Percentiles rank a stretch among this genome's conserved stretches.
These are phyloP conservation scores for Fusarium falciforme DNA, from an alignment of 2,329 filamentous ascomycete species.

Conservation along the genomic window DNA sequence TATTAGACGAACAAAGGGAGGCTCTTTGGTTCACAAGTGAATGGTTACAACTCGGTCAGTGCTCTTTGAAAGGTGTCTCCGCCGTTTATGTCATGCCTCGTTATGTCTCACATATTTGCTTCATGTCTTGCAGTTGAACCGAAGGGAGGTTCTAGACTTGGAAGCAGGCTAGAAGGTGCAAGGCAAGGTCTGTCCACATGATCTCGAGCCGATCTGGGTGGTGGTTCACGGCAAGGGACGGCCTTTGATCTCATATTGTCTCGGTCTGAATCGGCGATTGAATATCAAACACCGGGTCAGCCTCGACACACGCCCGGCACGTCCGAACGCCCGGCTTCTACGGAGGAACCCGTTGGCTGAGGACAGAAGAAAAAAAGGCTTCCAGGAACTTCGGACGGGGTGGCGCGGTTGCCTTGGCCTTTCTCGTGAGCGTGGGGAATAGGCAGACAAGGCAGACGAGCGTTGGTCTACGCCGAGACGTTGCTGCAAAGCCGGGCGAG, in stretches of 20 bases:
- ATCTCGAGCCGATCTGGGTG: constrained; percentile 3
- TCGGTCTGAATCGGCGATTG: constrained; percentile 5
- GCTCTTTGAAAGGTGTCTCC: constrained; percentile 26
- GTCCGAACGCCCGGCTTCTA: constrained; percentile 30
- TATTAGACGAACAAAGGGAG: constrained; percentile 32
- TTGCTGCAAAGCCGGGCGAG: constrained; percentile 7
- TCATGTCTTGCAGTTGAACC: constrained; percentile 22
- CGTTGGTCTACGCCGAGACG: neutral
- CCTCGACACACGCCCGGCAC: constrained; percentile 1
- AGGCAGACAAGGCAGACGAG: constrained; percentile 25
- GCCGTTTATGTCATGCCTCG: constrained; percentile 33
- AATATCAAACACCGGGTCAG: neutral
- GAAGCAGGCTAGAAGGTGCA: constrained; percentile 1
- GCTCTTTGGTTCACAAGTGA: constrained; percentile 3
- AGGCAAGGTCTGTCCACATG: neutral
- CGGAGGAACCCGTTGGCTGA: constrained; percentile 18
- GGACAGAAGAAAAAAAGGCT: neutral
- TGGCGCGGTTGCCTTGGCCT: constrained; percentile 10
- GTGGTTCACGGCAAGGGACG: neutral
- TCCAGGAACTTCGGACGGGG: constrained; percentile 10
- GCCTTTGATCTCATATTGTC: neutral
- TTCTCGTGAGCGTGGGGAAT: constrained; percentile 3
- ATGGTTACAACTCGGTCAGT: constrained; percentile 13
- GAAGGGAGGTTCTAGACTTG: constrained; percentile 3
- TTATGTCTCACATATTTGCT: constrained; percentile 25